These are phyloP conservation scores for Populus hybrid DNA, from an alignment of 441 rosid species.

Conservation along the genomic window DNA sequence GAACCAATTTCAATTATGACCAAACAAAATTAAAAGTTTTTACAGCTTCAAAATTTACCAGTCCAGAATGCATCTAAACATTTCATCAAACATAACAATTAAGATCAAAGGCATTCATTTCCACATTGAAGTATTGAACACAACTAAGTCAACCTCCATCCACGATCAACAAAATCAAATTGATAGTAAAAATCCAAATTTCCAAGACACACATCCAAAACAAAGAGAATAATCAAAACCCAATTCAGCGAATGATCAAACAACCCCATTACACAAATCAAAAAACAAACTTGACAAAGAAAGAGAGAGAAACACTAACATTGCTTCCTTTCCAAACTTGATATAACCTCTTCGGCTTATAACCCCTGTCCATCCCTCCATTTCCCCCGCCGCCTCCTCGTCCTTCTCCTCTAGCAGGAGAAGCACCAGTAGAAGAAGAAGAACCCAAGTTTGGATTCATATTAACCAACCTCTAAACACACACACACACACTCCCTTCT, in stretches of 20 bases:
- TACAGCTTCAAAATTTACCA: background rate
- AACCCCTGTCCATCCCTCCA: background rate
- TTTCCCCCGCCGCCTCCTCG: background rate
- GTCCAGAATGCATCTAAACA: background rate
- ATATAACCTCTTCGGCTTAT: constrained; percentile 65
- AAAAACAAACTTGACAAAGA: too few species aligned
- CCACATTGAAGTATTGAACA: background rate
- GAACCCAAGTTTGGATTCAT: constrained; percentile 21
- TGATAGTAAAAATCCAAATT: background rate
- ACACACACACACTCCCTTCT: background rate
- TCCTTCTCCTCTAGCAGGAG: background rate
- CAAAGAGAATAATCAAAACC: background rate
- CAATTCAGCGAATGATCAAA: constrained; percentile 10
- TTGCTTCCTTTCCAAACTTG: constrained; percentile 90
- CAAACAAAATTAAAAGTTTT: background rate
- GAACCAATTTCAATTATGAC: constrained; percentile 2
- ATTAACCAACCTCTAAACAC: background rate
- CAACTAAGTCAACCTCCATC: background rate
- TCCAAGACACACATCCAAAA: background rate
- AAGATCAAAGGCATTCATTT: background rate
- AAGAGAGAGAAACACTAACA: constrained; percentile 36
- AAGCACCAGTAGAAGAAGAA: background rate
- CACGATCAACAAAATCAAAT: background rate
- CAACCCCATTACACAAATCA: background rate
- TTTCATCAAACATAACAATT: background rate